These are phyloP conservation scores for Fusarium hostae DNA, from an alignment of 2,329 filamentous ascomycete genomes.

Conservation along the genomic window DNA sequence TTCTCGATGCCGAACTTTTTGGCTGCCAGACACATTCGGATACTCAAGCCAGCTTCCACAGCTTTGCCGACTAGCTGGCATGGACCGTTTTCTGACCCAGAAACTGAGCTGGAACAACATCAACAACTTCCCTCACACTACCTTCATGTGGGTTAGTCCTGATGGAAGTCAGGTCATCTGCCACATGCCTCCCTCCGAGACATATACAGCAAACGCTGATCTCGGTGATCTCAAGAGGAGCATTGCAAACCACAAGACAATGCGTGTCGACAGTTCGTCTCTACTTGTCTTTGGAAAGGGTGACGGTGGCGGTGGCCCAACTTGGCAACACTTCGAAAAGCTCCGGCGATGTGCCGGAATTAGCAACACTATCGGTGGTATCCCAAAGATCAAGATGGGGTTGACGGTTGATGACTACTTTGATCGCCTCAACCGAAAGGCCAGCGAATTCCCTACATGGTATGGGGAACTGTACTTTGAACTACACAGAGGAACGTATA, in stretches of 20 bases:
- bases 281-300: constrained; percentile 96
- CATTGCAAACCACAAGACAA: constrained; percentile 90
- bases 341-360: constrained; percentile 91
- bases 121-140: constrained; percentile 98
- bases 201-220: constrained; percentile 92
- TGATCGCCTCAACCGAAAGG: constrained; percentile 82
- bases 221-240: constrained; percentile 95
- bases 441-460: constrained; percentile 87
- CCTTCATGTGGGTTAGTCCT: constrained; percentile 97
- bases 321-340: constrained; percentile 94
- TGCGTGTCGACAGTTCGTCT: constrained; percentile 92
- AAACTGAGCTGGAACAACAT: constrained; percentile 99
- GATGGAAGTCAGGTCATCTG: constrained; percentile 97
- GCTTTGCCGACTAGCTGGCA: constrained; percentile 90
- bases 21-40: constrained; percentile 97
- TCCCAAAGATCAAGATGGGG: constrained; percentile 90
- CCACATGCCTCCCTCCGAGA: constrained; percentile 96
- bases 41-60: constrained; percentile 97
- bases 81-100: constrained; percentile 96
- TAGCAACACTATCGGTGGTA: constrained; percentile 80
- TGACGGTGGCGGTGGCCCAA: constrained; percentile 94
- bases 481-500: constrained; percentile 95
- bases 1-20: constrained; percentile 88
- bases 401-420: constrained; percentile 96
- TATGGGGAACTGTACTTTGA: constrained; percentile 99